These are phyloP conservation scores for Amaranthus cruentus DNA, from an alignment of 148 eudicot genomes.

Conservation along the genomic window DNA sequence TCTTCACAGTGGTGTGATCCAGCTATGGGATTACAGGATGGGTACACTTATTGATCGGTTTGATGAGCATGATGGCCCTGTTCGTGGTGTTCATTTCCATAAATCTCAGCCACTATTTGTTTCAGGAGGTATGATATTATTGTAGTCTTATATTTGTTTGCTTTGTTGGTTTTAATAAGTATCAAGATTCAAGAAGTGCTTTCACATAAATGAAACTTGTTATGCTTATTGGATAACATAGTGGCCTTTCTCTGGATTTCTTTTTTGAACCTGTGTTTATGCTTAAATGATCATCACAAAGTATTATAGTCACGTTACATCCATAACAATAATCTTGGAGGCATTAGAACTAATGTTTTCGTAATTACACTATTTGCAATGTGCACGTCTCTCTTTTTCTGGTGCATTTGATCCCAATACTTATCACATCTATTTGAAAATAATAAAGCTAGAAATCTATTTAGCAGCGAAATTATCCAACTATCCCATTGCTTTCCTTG, in stretches of 20 bases:
- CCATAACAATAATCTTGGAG: neutral
- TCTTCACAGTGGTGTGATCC: too few species aligned
- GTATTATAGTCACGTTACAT: too few species aligned
- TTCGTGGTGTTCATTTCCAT: too few species aligned
- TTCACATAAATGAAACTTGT: constrained; percentile 6
- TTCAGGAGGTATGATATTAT: constrained; percentile 43
- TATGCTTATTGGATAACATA: neutral
- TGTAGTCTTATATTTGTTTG: neutral
- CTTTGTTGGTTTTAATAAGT: neutral
- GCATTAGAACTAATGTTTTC: neutral
- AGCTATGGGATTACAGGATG: too few species aligned
- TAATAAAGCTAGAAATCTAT: neutral
- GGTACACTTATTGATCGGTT: too few species aligned
- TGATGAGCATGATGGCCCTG: too few species aligned
- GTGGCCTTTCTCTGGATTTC: too few species aligned
- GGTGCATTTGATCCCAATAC: neutral
- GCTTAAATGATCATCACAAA: too few species aligned
- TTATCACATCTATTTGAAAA: neutral
- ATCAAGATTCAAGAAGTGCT: neutral
- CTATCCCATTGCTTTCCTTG: neutral
- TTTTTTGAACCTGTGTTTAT: too few species aligned
- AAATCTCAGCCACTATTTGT: too few species aligned
- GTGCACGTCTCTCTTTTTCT: neutral
- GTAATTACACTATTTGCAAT: neutral
- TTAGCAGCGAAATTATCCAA: neutral